These are phyloP conservation scores for Prunus yedoensis DNA, from an alignment of 331 rosid genomes.

Conservation along the genomic window DNA sequence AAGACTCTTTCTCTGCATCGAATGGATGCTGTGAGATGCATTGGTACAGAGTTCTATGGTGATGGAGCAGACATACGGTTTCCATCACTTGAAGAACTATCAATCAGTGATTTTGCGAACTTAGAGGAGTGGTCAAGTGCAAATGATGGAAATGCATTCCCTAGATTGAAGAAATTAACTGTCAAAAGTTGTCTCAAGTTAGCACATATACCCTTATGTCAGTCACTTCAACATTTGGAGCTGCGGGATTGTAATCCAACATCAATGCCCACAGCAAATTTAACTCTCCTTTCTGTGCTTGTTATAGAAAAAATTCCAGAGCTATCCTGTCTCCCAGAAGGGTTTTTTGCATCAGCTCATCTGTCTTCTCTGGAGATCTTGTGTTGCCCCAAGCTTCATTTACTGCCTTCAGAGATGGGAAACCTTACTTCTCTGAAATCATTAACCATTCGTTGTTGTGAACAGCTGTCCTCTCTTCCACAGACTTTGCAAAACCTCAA, in stretches of 20 bases:
- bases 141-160: not conserved
- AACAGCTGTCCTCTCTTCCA: not conserved
- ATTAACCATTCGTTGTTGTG: not conserved
- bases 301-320: slow-evolving; percentile 5
- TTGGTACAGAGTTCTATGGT: not conserved
- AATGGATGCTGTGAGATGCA: too few species aligned
- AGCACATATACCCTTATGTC: not conserved
- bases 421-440: slow-evolving; percentile 5
- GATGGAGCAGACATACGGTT: not conserved
- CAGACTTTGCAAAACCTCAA: not conserved
- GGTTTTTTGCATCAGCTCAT: not conserved
- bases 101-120: not conserved
- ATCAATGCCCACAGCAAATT: not conserved
- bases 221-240: slow-evolving; percentile 9
- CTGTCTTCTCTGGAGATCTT: slow-evolving; percentile 1
- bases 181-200: not conserved
- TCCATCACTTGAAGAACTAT: not conserved
- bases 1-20: too few species aligned
- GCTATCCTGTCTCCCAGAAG: not conserved
- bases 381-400: slow-evolving; percentile 14
- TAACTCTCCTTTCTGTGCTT: slow-evolving; percentile 13
- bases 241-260: not conserved
- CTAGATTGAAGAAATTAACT: slow-evolving; percentile 2
- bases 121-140: not conserved
- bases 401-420: not conserved